Evolutionary conservation across 192 early-diverging fungal genomes (phyloP).

Genomic region (Rhizoclosmatium globosum): DNA sequence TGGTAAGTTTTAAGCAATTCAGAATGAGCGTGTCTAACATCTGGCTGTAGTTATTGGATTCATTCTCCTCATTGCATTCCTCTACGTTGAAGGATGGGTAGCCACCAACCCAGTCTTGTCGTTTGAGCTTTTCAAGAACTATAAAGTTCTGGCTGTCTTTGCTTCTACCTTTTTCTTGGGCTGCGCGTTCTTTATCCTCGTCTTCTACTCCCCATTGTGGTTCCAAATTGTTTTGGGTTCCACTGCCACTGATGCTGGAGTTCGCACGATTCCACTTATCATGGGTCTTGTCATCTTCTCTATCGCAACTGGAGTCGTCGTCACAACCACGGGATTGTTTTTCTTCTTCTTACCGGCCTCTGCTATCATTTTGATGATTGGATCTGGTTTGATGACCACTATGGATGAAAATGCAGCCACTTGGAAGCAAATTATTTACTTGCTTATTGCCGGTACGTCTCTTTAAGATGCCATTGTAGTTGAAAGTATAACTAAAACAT

Average conservation of each 20-base stretch:
- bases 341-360: conserved; percentile 66
- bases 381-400: conserved; percentile 65
- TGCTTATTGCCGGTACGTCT: conserved; percentile 67
- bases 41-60: conserved; percentile 48
- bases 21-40: too few relatives aligned
- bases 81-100: conserved; percentile 69
- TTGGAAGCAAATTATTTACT: conserved; percentile 63
- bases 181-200: conserved; percentile 33
- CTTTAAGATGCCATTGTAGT: conserved; percentile 49
- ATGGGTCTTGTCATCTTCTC: conserved; percentile 60
- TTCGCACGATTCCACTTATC: conserved; percentile 75
- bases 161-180: conserved; percentile 46
- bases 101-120: conserved; percentile 75
- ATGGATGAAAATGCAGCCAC: conserved; percentile 59
- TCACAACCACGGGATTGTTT: conserved; percentile 65
- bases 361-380: conserved; percentile 50
- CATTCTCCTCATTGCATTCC: conserved; percentile 52
- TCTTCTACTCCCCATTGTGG: conserved; percentile 57
- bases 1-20: not conserved
- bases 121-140: conserved; percentile 60
- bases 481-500: too few relatives aligned
- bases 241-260: conserved; percentile 72
- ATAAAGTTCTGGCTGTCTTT: conserved; percentile 34
- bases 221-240: conserved; percentile 80
- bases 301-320: conserved; percentile 65